Evolutionary conservation across 2,329 filamentous ascomycete genomes (phyloP), one percentile per base, ranked within the genome.

Genomic region (Corinectria fuckeliana): DNA sequence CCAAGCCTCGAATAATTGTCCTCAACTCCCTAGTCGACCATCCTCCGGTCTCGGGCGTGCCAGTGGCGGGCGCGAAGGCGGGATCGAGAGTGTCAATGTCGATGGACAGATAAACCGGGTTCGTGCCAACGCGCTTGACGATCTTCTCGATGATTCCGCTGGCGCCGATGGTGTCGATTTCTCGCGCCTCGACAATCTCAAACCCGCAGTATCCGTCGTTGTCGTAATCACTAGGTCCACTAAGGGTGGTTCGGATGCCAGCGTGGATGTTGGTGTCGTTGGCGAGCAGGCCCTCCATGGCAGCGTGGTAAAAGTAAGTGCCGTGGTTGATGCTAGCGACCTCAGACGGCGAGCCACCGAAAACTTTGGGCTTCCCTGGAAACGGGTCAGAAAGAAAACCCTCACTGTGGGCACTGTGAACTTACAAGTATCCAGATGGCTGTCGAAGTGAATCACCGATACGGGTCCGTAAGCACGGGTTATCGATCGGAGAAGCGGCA

Each of bases 251-350:
- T 56, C 92, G 87, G 74, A 96, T 95, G 36, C 92, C 92, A 14
- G 91, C 92, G 74, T 96, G 92, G 76, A 96, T 93, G 77, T 93
- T 94, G 66, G 86, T 90, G 78, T 95, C 91, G 72, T 95, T 96
- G 62, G 83, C 83, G 18, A 96, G 81, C 14, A 95, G 81, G 3
- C 92, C 92, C 73, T 95, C 91, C 76, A 88, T 85, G 1, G 89
- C 78, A 0, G 91, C 92, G 73, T 94, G 91, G 78, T 89, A 95
- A 78, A 96, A 96, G 80, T 95, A 95, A 1, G 91, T 95, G 39
- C 92, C 92, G 77, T 95, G 91, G 78, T 95, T 96, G 78, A 96
- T 88, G 64, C 83, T 83, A 18, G 92, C 91, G 36, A 88, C 85
- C 61, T 93, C 85, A 25, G 86, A 90, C 0, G 92, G 91, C 0